Evolutionary conservation across 1,284 basidiomycete genomes (phyloP).

Genomic region (Trametes versicolor): DNA sequence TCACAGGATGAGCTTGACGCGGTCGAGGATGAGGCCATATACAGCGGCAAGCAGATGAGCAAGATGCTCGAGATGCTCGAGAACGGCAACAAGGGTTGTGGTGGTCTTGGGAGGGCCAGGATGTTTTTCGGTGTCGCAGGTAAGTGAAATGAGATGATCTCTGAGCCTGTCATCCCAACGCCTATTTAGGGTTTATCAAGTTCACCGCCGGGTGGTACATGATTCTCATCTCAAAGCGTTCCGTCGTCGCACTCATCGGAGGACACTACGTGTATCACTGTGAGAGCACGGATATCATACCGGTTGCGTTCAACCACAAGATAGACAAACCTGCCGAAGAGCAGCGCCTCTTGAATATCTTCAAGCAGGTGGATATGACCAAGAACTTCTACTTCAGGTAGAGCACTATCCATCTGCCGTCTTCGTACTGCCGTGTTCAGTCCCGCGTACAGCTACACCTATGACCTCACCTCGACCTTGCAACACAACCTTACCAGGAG

Average conservation of each 20-base stretch:
- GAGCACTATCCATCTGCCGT: constrained; percentile 19
- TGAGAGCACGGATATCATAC: constrained; percentile 89
- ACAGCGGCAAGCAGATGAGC: constrained; percentile 89
- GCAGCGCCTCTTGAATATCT: constrained; percentile 88
- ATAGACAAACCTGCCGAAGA: constrained; percentile 88
- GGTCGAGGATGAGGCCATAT: constrained; percentile 88
- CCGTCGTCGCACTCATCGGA: constrained; percentile 93
- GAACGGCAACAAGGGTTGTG: constrained; percentile 90
- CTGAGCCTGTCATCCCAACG: neutral
- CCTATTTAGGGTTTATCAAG: constrained; percentile 80
- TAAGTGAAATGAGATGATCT: constrained; percentile 39
- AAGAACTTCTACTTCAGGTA: constrained; percentile 99
- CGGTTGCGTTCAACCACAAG: constrained; percentile 77
- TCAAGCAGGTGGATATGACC: constrained; percentile 97
- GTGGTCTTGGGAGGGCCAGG: constrained; percentile 86
- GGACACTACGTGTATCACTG: constrained; percentile 99
- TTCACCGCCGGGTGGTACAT: constrained; percentile 96
- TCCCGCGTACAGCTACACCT: constrained; percentile 78
- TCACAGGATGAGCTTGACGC: constrained; percentile 78
- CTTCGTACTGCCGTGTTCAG: neutral
- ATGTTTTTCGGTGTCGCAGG: constrained; percentile 85
- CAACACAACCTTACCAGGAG: constrained; percentile 88
- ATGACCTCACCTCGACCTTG: constrained; percentile 95
- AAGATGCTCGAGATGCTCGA: constrained; percentile 94
- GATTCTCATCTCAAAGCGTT: constrained; percentile 89